Evolutionary conservation across 1,139 yeast genomes (phyloP), one percentile per base, ranked within the genome.

Genomic region (Keqinozyma sinolaborantium): DNA sequence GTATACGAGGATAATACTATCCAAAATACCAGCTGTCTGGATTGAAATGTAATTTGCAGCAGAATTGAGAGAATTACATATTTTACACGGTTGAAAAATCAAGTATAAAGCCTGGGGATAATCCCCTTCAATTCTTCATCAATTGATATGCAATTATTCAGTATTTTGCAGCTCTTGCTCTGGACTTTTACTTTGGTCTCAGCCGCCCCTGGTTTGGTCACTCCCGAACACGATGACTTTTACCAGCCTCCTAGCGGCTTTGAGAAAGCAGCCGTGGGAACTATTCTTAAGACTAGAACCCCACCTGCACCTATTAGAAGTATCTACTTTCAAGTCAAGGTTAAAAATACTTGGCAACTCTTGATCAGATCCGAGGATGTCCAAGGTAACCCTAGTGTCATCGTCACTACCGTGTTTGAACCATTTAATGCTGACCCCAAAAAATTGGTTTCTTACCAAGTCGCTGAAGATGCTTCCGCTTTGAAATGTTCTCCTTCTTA

Each of bases 361-460:
- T 40, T 61, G 35, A 55, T 60, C 2, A 47, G 68, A 33, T 53
- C 68, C n/a, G 47, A 54, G 20, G 67, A 64, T 36, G 38, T 58
- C 2, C 42, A 45, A 23, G 67, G 64, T 2, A 45, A 53, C 13
- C 53, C 71, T 5, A 50, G 43, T 11, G 61, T 54, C 3, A 50
- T 61, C 16, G 58, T 55, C 7, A 44, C 64, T 5, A 61, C 70
- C 1, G 37, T 64, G 4, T 45, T 60, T n/a, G 54, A 50, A 36
- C 61, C 64, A 2, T 45, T 35, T 30, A 50, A 58, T 36, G 58
- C 59, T 6, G 56, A 61, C 32, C 45, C 55, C 4, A 39, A 44
- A 4, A 53, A 53, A 32, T 30, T 64, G 12, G 42, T 64, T 10
- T 48, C 62, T 8, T 62, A 57, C 41, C 64, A 60, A 34, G 33